Evolutionary conservation across 2,329 filamentous ascomycete genomes (phyloP).

Genomic region (Lasiodiplodia sp.): DNA sequence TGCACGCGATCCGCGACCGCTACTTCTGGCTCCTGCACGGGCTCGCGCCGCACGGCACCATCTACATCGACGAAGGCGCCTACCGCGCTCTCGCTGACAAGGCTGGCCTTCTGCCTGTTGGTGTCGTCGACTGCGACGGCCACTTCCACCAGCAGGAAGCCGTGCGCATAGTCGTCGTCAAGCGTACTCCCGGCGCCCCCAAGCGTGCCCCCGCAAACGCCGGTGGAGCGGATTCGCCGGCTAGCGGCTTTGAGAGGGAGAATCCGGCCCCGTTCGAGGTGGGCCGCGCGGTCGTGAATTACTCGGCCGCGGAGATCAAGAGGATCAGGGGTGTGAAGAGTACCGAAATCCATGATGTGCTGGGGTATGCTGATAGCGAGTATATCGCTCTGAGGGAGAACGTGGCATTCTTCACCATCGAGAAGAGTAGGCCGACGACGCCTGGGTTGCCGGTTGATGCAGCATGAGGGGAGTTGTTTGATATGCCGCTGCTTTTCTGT

Average conservation of each 20-base stretch:
- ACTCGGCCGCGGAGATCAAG: conserved; percentile 82
- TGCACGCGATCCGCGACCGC: conserved; percentile 85
- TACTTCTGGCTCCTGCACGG: conserved; percentile 98
- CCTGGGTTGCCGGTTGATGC: conserved; percentile 35
- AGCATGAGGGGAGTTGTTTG: not conserved
- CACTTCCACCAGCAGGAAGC: conserved; percentile 92
- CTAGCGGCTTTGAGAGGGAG: conserved; percentile 39
- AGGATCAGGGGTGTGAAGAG: conserved; percentile 86
- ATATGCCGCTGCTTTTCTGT: not conserved
- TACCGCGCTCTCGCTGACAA: conserved; percentile 81
- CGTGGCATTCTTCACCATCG: conserved; percentile 72
- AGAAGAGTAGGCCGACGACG: conserved; percentile 48
- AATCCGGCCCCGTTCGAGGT: conserved; percentile 68
- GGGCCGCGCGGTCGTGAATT: conserved; percentile 90
- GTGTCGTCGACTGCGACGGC: conserved; percentile 89
- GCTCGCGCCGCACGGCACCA: conserved; percentile 83
- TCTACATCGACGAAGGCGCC: conserved; percentile 94
- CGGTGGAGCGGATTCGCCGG: not conserved
- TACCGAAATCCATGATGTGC: conserved; percentile 76
- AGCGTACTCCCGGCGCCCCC: conserved; percentile 50
- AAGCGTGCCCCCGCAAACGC: not conserved
- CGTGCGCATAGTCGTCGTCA: conserved; percentile 83
- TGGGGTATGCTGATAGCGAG: conserved; percentile 94
- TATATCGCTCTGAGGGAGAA: conserved; percentile 91
- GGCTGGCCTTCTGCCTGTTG: conserved; percentile 86